phyloP scores from a whole-genome alignment of 2,329 filamentous ascomycete species.

The Apiospora marii region DNA sequence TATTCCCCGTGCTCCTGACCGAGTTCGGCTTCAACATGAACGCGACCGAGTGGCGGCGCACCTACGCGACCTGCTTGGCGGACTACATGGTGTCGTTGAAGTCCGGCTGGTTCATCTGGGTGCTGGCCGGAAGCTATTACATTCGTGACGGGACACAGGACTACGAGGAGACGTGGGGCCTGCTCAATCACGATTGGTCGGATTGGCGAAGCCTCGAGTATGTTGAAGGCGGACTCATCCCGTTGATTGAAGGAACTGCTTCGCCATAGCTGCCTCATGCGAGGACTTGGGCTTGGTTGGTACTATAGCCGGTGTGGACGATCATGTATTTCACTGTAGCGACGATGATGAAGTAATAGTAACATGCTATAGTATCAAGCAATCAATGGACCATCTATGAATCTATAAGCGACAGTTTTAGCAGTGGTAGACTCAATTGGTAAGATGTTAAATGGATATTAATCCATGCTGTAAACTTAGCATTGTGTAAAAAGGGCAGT shows the following conservation, averaged over 20 bases:
- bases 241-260: constrained; percentile 46
- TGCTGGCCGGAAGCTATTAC: constrained; percentile 66
- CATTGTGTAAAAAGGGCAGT: too few species aligned
- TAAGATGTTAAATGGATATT: too few species aligned
- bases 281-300: neutral
- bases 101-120: constrained; percentile 67
- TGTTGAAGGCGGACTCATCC: constrained; percentile 49
- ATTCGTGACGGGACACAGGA: constrained; percentile 60
- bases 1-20: constrained; percentile 59
- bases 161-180: constrained; percentile 65
- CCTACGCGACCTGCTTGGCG: constrained; percentile 62
- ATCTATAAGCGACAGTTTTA: too few species aligned
- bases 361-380: neutral
- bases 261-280: constrained; percentile 28
- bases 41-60: constrained; percentile 51
- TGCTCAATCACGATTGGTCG: constrained; percentile 62
- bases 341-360: neutral
- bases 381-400: neutral
- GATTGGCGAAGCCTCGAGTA: constrained; percentile 55
- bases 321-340: neutral
- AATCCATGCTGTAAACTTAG: too few species aligned
- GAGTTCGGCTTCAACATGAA: constrained; percentile 64
- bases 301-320: too few species aligned
- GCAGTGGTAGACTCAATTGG: too few species aligned
- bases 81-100: constrained; percentile 56